phyloP scores from a whole-genome alignment of 805 yeast genomes.

The Saccharomycopsis fermentans region DNA sequence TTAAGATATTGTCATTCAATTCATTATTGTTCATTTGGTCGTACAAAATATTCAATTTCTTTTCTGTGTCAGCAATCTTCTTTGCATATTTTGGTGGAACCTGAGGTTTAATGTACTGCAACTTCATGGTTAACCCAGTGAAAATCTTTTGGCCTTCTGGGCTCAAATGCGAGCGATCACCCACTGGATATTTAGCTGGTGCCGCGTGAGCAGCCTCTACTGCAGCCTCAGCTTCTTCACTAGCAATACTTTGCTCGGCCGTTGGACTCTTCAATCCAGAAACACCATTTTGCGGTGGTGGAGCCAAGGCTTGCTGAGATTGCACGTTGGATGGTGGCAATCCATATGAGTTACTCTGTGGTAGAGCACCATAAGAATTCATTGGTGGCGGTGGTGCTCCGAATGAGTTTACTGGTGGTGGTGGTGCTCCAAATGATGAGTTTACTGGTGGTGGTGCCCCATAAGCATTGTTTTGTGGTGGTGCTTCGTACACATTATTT shows the following conservation, averaged over 20 bases:
- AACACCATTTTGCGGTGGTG: slow-evolving; percentile 6
- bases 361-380: slow-evolving; percentile 18
- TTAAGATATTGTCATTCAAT: slow-evolving; percentile 44
- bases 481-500: no score
- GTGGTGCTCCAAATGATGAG: slow-evolving; percentile 10
- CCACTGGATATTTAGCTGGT: slow-evolving; percentile 35
- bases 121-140: slow-evolving; percentile 41
- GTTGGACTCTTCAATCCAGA: slow-evolving; percentile 17
- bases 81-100: slow-evolving; percentile 65
- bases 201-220: slow-evolving; percentile 21
- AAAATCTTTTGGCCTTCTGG: slow-evolving; percentile 47
- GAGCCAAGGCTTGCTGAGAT: slow-evolving; percentile 5
- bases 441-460: slow-evolving; percentile 6
- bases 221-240: slow-evolving; percentile 17
- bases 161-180: slow-evolving; percentile 63
- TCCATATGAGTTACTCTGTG: background rate
- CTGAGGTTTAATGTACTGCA: slow-evolving; percentile 55
- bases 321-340: background rate
- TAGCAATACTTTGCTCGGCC: slow-evolving; percentile 21
- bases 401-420: slow-evolving; percentile 1
- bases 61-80: slow-evolving; percentile 73
- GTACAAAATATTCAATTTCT: slow-evolving; percentile 65
- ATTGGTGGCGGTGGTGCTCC: slow-evolving; percentile 20
- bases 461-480: slow-evolving; percentile 1
- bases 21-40: slow-evolving; percentile 71